A percentile compares a stretch with the other conserved stretches of the same genome.
Conservation (phyloP, 108 stramenopile species). For the Conticribra guillardii region DNA sequence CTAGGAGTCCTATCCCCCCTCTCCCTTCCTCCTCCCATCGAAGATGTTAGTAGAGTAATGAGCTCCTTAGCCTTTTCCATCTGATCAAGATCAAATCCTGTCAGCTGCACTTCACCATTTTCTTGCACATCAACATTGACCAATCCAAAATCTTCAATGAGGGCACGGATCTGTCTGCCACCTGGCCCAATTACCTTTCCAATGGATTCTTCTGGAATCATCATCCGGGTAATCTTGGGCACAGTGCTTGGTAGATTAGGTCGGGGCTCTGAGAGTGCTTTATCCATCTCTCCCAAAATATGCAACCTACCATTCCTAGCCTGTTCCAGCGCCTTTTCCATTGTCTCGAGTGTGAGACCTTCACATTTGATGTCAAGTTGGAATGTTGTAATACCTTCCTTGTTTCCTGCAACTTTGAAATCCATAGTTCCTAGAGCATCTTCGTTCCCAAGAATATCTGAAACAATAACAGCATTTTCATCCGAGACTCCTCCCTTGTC, state of each 20-base stretch:
- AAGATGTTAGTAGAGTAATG: slow-evolving; percentile 52
- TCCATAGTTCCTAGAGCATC: slow-evolving; percentile 90
- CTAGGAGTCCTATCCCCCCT: slow-evolving; percentile 57
- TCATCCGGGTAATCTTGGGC: slow-evolving; percentile 65
- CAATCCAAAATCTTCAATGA: slow-evolving; percentile 86
- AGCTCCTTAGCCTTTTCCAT: slow-evolving; percentile 76
- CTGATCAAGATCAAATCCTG: slow-evolving; percentile 62
- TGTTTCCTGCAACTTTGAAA: slow-evolving; percentile 89
- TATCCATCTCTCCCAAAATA: slow-evolving; percentile 79
- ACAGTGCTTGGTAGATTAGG: slow-evolving; percentile 65
- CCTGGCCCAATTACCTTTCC: slow-evolving; percentile 90
- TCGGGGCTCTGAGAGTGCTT: slow-evolving; percentile 55
- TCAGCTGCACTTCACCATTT: slow-evolving; percentile 69
- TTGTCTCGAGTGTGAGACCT: slow-evolving; percentile 79
- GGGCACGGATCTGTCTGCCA: slow-evolving; percentile 82
- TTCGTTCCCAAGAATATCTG: slow-evolving; percentile 87
- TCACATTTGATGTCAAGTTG: slow-evolving; percentile 96
- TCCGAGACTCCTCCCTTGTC: slow-evolving; percentile 73
- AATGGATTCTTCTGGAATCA: slow-evolving; percentile 64
- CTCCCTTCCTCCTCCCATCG: slow-evolving; percentile 53
- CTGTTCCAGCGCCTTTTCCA: slow-evolving; percentile 85
- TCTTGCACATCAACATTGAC: slow-evolving; percentile 74
- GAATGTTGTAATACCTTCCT: slow-evolving; percentile 85
- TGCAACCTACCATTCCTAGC: slow-evolving; percentile 75
- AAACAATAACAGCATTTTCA: slow-evolving; percentile 79